These are phyloP conservation scores for Exophiala sideris DNA, from an alignment of 2,329 filamentous ascomycete genomes.

Conservation along the genomic window DNA sequence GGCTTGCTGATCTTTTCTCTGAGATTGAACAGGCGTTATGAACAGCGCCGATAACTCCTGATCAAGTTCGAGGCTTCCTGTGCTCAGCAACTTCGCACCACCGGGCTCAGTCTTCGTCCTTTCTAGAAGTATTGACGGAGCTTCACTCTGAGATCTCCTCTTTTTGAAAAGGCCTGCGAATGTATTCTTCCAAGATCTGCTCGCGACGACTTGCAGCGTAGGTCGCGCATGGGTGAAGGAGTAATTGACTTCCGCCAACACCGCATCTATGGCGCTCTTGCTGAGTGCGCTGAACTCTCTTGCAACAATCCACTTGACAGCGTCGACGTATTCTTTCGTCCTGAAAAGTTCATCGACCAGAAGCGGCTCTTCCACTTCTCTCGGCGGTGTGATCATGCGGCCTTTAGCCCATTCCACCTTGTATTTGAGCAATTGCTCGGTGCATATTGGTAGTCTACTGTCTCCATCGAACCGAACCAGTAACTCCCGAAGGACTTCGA, in stretches of 20 bases:
- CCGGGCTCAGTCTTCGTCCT: slow-evolving; percentile 29
- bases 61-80: slow-evolving; percentile 44
- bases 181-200: slow-evolving; percentile 43
- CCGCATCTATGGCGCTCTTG: slow-evolving; percentile 44
- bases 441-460: slow-evolving; percentile 46
- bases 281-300: slow-evolving; percentile 45
- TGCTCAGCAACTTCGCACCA: slow-evolving; percentile 38
- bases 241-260: slow-evolving; percentile 48
- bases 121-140: slow-evolving; percentile 41
- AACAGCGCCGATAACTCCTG: slow-evolving; percentile 39
- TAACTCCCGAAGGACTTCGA: slow-evolving; percentile 48
- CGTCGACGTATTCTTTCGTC: slow-evolving; percentile 41
- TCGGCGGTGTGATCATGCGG: slow-evolving; percentile 40
- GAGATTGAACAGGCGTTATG: slow-evolving; percentile 37
- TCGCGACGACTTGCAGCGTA: slow-evolving; percentile 41
- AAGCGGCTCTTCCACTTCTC: slow-evolving; percentile 30
- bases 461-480: slow-evolving; percentile 45
- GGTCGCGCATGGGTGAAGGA: slow-evolving; percentile 44
- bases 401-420: slow-evolving; percentile 48
- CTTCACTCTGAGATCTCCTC: slow-evolving; percentile 39
- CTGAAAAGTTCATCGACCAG: slow-evolving; percentile 44
- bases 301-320: slow-evolving; percentile 37
- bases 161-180: slow-evolving; percentile 43
- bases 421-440: slow-evolving; percentile 46
- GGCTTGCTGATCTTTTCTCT: slow-evolving; percentile 36